Conservation (phyloP, 2,329 filamentous ascomycete genomes). For the Venturia carpophila region DNA sequence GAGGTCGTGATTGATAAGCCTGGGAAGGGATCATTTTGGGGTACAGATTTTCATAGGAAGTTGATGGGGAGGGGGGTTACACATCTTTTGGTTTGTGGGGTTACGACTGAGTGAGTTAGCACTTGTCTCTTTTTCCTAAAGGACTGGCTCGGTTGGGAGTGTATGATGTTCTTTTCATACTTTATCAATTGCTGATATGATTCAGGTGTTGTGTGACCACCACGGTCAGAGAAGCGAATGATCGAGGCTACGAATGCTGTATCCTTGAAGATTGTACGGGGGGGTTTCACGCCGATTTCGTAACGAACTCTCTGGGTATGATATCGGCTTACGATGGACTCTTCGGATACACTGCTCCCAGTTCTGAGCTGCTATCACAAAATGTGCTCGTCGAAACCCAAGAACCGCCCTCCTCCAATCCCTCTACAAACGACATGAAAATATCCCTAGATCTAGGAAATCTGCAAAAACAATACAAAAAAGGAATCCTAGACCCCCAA, state of each 20-base stretch:
- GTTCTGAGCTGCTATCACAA: slow-evolving; percentile 29
- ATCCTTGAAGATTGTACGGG: slow-evolving; percentile 41
- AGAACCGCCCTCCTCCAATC: background rate
- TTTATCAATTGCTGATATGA: background rate
- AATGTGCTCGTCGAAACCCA: slow-evolving; percentile 20
- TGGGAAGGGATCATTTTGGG: background rate
- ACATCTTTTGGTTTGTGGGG: background rate
- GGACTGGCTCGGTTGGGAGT: no score
- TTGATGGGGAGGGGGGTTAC: background rate
- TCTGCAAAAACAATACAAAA: background rate
- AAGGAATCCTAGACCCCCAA: slow-evolving; percentile 21
- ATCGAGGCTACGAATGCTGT: slow-evolving; percentile 49
- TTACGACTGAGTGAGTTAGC: background rate
- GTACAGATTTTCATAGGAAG: slow-evolving; percentile 2
- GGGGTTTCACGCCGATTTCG: slow-evolving; percentile 37
- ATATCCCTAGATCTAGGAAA: slow-evolving; percentile 16
- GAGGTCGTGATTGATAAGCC: background rate
- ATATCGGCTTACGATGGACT: slow-evolving; percentile 40
- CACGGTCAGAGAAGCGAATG: slow-evolving; percentile 45
- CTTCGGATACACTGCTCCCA: slow-evolving; percentile 38
- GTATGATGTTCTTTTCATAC: background rate
- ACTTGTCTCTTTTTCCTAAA: background rate
- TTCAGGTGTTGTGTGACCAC: slow-evolving; percentile 42
- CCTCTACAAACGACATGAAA: background rate
- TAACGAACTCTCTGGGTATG: slow-evolving; percentile 37